phyloP scores from a whole-genome alignment of 2,329 filamentous ascomycete genomes.

The Aspergillus sclerotialis region DNA sequence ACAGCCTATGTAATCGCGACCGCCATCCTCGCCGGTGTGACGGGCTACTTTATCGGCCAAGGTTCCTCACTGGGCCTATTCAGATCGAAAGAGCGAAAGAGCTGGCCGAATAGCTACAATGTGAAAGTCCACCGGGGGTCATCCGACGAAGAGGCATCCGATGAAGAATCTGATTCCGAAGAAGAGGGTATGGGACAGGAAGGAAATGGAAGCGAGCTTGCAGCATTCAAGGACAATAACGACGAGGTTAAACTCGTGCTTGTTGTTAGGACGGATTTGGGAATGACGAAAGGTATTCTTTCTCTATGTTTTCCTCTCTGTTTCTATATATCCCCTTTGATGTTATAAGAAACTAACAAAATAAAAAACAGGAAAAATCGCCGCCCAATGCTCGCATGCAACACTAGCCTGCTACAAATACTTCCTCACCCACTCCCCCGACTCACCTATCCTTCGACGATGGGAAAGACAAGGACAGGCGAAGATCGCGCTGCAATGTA shows the following conservation, averaged over 20 bases:
- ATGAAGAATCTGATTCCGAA: constrained; percentile 15
- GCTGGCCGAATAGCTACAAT: constrained; percentile 51
- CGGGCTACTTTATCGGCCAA: constrained; percentile 67
- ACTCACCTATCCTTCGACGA: constrained; percentile 59
- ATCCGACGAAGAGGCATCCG: constrained; percentile 29
- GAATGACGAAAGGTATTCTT: constrained; percentile 85
- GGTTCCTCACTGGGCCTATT: constrained; percentile 67
- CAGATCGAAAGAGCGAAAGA: constrained; percentile 39
- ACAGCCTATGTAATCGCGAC: constrained; percentile 63
- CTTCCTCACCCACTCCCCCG: constrained; percentile 51
- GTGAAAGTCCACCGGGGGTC: constrained; percentile 39
- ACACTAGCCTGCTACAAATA: constrained; percentile 95
- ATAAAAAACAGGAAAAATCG: constrained; percentile 74
- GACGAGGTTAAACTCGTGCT: constrained; percentile 95
- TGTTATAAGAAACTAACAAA: not conserved
- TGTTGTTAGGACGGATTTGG: constrained; percentile 85
- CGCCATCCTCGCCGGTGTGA: constrained; percentile 64
- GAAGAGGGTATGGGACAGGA: constrained; percentile 58
- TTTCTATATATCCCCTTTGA: constrained; percentile 1
- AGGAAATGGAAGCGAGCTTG: constrained; percentile 46
- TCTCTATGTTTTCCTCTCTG: constrained; percentile 4
- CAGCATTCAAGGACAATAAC: constrained; percentile 43
- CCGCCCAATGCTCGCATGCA: constrained; percentile 91
- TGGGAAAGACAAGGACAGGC: constrained; percentile 87
- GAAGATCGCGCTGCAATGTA: constrained; percentile 87